phyloP scores from a whole-genome alignment of 352 stramenopile genomes.

The Phytopythium delawarense region DNA sequence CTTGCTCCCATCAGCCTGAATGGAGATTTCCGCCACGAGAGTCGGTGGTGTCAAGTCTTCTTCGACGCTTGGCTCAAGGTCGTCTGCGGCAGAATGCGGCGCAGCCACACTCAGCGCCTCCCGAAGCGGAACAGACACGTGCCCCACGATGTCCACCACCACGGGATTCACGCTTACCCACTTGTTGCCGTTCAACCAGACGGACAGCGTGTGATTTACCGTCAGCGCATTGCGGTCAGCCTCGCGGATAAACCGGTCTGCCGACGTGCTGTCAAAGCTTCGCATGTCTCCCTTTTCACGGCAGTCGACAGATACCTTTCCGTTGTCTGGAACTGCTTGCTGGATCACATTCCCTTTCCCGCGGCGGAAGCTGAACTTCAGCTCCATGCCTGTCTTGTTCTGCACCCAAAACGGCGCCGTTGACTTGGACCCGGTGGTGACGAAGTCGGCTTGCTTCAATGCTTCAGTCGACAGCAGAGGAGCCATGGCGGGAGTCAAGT shows the following conservation, averaged over 20 bases:
- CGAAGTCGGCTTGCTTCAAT: slow-evolving; percentile 80
- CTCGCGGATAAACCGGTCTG: slow-evolving; percentile 72
- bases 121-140: slow-evolving; percentile 75
- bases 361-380: slow-evolving; percentile 87
- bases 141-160: slow-evolving; percentile 83
- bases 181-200: slow-evolving; percentile 83
- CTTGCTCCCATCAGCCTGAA: slow-evolving; percentile 86
- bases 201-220: slow-evolving; percentile 85
- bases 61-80: slow-evolving; percentile 30
- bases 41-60: slow-evolving; percentile 67
- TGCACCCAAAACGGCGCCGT: slow-evolving; percentile 88
- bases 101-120: slow-evolving; percentile 27
- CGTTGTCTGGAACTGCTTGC: slow-evolving; percentile 57
- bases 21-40: slow-evolving; percentile 81
- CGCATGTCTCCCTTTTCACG: slow-evolving; percentile 82
- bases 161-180: slow-evolving; percentile 86
- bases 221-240: slow-evolving; percentile 69
- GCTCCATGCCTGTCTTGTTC: slow-evolving; percentile 76
- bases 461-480: slow-evolving; percentile 76
- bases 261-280: slow-evolving; percentile 81
- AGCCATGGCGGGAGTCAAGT: slow-evolving; percentile 85
- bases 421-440: slow-evolving; percentile 82
- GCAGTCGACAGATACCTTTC: slow-evolving; percentile 80
- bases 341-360: slow-evolving; percentile 78
- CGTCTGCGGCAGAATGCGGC: slow-evolving; percentile 19